A percentile compares a stretch with the other conserved stretches of the same genome.
These are phyloP conservation scores for Saccharomyces cerevisiae DNA, from an alignment of 805 yeast species.

Conservation along the genomic window DNA sequence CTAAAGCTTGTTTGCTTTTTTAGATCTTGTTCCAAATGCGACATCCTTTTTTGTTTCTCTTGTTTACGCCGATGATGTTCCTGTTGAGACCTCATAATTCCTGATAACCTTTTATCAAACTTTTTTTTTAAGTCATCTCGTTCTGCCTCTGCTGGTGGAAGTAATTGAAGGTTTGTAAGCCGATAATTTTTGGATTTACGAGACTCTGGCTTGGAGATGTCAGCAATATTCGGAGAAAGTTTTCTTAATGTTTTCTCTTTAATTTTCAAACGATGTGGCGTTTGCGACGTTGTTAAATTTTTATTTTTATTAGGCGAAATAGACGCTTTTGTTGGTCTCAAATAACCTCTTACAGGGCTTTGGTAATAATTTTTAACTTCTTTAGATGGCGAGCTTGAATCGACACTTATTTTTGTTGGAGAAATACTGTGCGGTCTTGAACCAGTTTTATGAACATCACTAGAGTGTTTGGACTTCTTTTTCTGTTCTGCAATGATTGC, in stretches of 20 bases:
- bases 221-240: not conserved
- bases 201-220: not conserved
- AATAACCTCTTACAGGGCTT: not conserved
- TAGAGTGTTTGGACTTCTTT: not conserved
- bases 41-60: conserved; percentile 23
- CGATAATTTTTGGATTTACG: conserved; percentile 14
- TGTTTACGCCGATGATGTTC: conserved; percentile 20
- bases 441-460: not conserved
- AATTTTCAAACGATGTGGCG: not conserved
- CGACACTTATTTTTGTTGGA: not conserved
- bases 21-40: conserved; percentile 23
- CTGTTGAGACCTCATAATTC: conserved; percentile 27
- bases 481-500: not conserved
- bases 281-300: not conserved
- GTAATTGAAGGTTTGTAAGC: conserved; percentile 25
- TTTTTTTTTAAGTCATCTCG: conserved; percentile 25
- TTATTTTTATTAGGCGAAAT: not conserved
- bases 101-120: conserved; percentile 25
- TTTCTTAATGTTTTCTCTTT: not conserved
- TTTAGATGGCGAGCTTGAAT: not conserved
- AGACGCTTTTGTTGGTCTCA: not conserved
- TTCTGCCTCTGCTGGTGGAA: conserved; percentile 17
- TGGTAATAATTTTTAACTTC: not conserved
- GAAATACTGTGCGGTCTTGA: not conserved
- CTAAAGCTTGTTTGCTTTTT: conserved; percentile 1